A percentile compares a stretch with the other conserved stretches of the same genome.
Conservation (phyloP, 2,329 filamentous ascomycete genomes). For the Xylariaceae sp. region DNA sequence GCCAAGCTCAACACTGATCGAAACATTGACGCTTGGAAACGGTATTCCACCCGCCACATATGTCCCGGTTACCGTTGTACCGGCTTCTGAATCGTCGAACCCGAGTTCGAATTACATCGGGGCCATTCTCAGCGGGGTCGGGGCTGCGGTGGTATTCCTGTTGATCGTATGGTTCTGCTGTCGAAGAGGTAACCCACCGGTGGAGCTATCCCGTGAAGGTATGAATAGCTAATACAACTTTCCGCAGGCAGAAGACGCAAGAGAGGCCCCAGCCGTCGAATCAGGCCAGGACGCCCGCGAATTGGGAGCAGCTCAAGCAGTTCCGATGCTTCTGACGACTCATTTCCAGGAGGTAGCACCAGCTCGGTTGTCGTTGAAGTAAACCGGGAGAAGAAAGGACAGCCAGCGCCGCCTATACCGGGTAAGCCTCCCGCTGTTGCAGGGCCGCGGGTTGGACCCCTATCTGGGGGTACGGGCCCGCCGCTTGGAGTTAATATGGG, state of each 20-base stretch:
- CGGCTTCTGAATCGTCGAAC: conserved; percentile 15
- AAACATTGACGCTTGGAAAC: conserved; percentile 28
- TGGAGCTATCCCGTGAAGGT: neutral
- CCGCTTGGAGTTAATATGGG: conserved; percentile 1
- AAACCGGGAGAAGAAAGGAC: conserved; percentile 17
- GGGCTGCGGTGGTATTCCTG: conserved; percentile 24
- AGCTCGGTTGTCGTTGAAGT: conserved; percentile 18
- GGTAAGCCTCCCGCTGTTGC: conserved; percentile 19
- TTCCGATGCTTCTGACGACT: conserved; percentile 15
- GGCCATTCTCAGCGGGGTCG: conserved; percentile 28
- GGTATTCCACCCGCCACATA: conserved; percentile 17
- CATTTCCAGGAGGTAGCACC: conserved; percentile 16
- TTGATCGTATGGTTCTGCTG: conserved; percentile 27
- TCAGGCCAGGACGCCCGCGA: conserved; percentile 12
- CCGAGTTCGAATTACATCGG: conserved; percentile 21
- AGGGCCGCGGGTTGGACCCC: conserved; percentile 19
- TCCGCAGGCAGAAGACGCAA: conserved; percentile 17
- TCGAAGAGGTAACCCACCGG: conserved; percentile 22
- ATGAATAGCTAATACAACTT: neutral
- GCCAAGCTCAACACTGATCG: conserved; percentile 23
- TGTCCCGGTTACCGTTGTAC: conserved; percentile 16
- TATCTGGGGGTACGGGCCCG: neutral
- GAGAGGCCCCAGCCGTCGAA: conserved; percentile 20
- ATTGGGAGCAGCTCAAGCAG: conserved; percentile 20
- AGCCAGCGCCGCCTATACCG: conserved; percentile 20